phyloP scores from a whole-genome alignment of 306 rosid genomes.

The Malus sylvestris region DNA sequence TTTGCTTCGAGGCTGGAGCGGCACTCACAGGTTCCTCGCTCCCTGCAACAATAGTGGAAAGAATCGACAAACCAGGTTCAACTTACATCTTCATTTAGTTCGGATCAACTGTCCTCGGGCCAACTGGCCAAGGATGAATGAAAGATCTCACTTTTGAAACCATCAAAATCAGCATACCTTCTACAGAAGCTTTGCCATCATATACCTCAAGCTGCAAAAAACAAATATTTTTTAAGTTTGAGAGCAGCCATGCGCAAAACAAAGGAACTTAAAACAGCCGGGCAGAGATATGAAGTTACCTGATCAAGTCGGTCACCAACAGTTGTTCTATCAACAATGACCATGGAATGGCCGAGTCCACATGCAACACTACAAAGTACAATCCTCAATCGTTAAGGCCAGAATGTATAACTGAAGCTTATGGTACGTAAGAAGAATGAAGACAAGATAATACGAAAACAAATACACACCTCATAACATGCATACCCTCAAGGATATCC shows the following conservation, averaged over 20 bases:
- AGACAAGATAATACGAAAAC: neutral
- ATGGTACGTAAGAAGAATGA: neutral
- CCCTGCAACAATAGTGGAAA: conserved; percentile 29
- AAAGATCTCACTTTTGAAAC: conserved; percentile 1
- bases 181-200: conserved; percentile 72
- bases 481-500: conserved; percentile 91
- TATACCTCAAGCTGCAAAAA: conserved; percentile 66
- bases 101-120: neutral
- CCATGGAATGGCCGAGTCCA: conserved; percentile 87
- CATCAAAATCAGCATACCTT: conserved; percentile 48
- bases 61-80: conserved; percentile 10
- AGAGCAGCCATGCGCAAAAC: neutral
- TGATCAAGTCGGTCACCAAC: conserved; percentile 71
- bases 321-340: conserved; percentile 70
- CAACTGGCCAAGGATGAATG: neutral
- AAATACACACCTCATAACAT: conserved; percentile 58
- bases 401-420: neutral
- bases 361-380: conserved; percentile 70
- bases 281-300: conserved; percentile 32
- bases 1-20: conserved; percentile 43
- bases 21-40: conserved; percentile 31
- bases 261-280: neutral
- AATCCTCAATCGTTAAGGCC: conserved; percentile 18
- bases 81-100: neutral
- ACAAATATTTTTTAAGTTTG: neutral